Base-by-base conservation (phyloP, 2,329 filamentous ascomycete genomes). In the Monilinia aucupariae region DNA sequence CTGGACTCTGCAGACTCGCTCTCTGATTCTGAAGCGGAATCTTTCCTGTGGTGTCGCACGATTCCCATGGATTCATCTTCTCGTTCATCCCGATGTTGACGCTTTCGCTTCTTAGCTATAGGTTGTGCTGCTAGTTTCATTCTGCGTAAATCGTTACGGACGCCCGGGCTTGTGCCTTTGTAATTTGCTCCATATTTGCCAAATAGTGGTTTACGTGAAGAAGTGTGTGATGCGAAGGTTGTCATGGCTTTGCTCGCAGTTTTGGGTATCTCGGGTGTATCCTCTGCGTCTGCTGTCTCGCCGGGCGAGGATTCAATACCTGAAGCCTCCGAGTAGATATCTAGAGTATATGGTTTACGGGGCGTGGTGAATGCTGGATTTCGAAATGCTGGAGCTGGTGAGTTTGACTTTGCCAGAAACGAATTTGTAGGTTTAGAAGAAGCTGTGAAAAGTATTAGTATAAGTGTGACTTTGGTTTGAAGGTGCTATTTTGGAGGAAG, bases 321-420 rank as follows among this genome's bases (percentile, higher is more conserved):
- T 3, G 83, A 86, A 48, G 77, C 75, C 69, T 86, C 84, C 4
- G 83, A 84, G 55, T 82, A 74, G 3, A 77, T 71, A 20, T 80
- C 75, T 41, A 82, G 78, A 43, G 86, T 83, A 64, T 82, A 77
- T 0, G 81, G 79, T 64, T 81, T 83, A 55, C 85, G 81, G 0
- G 85, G 85, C 0, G 85, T 88, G 2, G 82, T 86, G 67, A 88
- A 88, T 3, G 84, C 81, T 0, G 85, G 82, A 67, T 87, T 87
- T 27, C 85, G 81, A 66, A 87, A 87, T 0, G 80, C 77, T 0
- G 80, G 81, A 75, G 71, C 70, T 25, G 70, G 64, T n/a, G 52
- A 77, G 75, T 61, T 75, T 70, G 84, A 82, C 70, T 84, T 82
- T 50, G 78, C 73, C 15, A 78, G 78, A n/a, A 78, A 74, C n/a